Evolutionary conservation across 176 grass and related monocot genomes (phyloP).

Genomic region (Hsuehochloa calcarea): DNA sequence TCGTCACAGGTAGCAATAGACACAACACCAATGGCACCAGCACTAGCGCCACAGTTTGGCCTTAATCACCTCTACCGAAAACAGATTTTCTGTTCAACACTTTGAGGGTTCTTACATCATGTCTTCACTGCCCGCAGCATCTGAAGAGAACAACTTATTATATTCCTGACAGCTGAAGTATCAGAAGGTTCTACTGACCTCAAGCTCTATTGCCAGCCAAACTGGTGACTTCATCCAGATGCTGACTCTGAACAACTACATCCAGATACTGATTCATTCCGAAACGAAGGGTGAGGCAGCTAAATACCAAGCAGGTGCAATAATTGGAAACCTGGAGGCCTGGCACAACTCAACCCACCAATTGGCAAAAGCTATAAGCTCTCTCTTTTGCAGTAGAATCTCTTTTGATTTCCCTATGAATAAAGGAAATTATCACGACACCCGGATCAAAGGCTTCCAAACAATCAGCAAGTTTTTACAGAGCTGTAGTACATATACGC

Average conservation of each 20-base stretch:
- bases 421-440: not conserved
- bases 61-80: not conserved
- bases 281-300: not conserved
- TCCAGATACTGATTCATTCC: not conserved
- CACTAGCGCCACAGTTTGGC: not conserved
- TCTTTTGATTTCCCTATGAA: not conserved
- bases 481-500: not conserved
- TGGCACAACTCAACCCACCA: slow-evolving; percentile 10
- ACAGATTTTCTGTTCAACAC: not conserved
- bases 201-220: not conserved
- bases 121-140: not conserved
- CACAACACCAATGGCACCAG: not conserved
- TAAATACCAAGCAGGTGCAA: not conserved
- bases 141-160: not conserved
- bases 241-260: not conserved
- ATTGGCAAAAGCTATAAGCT: slow-evolving; percentile 17
- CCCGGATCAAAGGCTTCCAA: not conserved
- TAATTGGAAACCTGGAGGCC: slow-evolving; percentile 7
- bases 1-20: not conserved
- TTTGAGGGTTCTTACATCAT: not conserved
- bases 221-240: slow-evolving; percentile 5
- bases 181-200: not conserved
- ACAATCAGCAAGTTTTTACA: not conserved
- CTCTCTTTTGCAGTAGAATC: not conserved
- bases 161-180: slow-evolving; percentile 10